Evolutionary conservation across 495 filamentous ascomycete species (phyloP), one percentile per base, ranked within the genome.

Genomic region (Xylaria acuta): DNA sequence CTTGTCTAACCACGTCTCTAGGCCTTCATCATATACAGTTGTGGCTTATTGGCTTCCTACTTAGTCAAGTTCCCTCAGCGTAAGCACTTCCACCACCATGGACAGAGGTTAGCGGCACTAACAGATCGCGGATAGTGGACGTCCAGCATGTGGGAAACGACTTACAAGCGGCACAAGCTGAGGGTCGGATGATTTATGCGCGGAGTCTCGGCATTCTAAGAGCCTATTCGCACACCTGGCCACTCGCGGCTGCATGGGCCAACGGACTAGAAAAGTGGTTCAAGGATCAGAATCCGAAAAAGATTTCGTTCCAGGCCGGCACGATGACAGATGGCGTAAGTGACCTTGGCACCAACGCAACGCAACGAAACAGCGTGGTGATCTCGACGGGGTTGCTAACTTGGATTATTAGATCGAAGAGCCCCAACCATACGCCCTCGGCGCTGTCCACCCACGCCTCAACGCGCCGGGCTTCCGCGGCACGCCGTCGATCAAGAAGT

Each of bases 1-100:
- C 9, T 20, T 60, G 9, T 36, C 59, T 64, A 14, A 64, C 34
- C 40, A 22, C 14, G n/a, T 14, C 2, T 64, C 25, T 53, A 76
- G 76, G 82, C 84, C 0, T 88, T 88, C 66, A 85, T 83, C 54
- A 82, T 86, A 8, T 88, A 86, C 27, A 83, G 80, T 45, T 88
- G 86, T 69, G 86, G 85, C 20, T 80, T 86, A 63, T 73, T 88
- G 3, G 82, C 85, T 7, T 81, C 79, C 20, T 86, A 88, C 59
- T 62, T 84, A 3, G 81, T 74, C 77, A 86, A 85, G 69, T 85
- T 84, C 51, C 83, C 84, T 16, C 74, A 78, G 32, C 60, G 84
- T 85, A 80, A 76, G 82, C 41, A 1, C 36, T 40, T 34, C 51
- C 18, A 2, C 11, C 38, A 3, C 20, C 9, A 49, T 27, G 4